These are phyloP conservation scores for Penicillium decumbens DNA, from an alignment of 2,329 filamentous ascomycete species.

Conservation along the genomic window DNA sequence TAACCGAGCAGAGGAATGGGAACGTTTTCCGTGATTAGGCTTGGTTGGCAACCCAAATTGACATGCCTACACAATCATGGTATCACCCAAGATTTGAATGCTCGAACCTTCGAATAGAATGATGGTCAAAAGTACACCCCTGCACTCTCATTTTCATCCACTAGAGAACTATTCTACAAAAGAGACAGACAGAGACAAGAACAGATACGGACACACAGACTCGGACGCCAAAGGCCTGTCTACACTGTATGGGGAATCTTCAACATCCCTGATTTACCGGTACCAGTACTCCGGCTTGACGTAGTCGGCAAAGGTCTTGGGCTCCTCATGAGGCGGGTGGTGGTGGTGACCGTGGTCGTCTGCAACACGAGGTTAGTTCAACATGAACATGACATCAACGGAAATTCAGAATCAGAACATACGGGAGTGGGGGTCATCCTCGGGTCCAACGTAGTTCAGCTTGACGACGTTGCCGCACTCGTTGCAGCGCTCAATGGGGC, in stretches of 20 bases:
- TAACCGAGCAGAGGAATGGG: not conserved
- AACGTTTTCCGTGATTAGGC: not conserved
- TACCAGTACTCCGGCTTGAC: slow-evolving; percentile 94
- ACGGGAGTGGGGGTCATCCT: slow-evolving; percentile 64
- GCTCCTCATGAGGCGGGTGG: slow-evolving; percentile 63
- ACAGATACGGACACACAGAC: slow-evolving; percentile 20
- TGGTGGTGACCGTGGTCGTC: slow-evolving; percentile 41
- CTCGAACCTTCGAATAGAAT: not conserved
- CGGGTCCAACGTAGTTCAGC: slow-evolving; percentile 90
- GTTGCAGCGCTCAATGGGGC: slow-evolving; percentile 88
- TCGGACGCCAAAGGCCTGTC: slow-evolving; percentile 14
- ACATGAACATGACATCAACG: not conserved
- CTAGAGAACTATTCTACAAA: slow-evolving; percentile 30
- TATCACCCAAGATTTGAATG: not conserved
- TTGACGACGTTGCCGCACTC: slow-evolving; percentile 97
- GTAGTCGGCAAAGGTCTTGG: slow-evolving; percentile 95
- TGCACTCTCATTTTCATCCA: slow-evolving; percentile 27
- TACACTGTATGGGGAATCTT: slow-evolving; percentile 19
- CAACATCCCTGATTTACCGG: slow-evolving; percentile 35
- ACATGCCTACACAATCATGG: not conserved
- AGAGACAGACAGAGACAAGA: slow-evolving; percentile 21
- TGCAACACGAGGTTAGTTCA: slow-evolving; percentile 15
- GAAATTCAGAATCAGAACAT: slow-evolving; percentile 23
- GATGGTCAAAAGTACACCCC: slow-evolving; percentile 17
- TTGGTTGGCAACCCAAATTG: not conserved